Conservation (phyloP, 2,329 filamentous ascomycete genomes). For the Fusarium staphyleae region DNA sequence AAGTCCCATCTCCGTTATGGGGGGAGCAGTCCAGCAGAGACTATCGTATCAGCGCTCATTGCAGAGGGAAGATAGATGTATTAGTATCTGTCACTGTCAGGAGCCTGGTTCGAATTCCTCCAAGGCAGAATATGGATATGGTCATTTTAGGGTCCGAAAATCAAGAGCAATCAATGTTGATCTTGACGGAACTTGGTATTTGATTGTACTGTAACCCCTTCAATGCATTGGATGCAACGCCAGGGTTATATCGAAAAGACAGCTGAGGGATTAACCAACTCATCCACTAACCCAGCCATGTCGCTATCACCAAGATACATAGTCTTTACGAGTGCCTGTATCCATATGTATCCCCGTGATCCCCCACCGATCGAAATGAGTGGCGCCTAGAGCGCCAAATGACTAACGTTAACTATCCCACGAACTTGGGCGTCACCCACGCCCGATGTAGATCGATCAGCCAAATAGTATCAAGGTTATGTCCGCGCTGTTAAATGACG, state of each 20-base stretch:
- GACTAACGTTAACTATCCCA: neutral
- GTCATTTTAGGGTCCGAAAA: too few species aligned
- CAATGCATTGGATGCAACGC: too few species aligned
- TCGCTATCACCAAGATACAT: neutral
- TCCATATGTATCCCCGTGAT: neutral
- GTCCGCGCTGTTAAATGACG: neutral
- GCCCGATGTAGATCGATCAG: conserved; percentile 18
- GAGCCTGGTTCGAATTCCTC: neutral
- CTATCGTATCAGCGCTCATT: neutral
- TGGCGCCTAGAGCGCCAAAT: conserved; percentile 26
- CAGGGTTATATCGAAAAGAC: too few species aligned
- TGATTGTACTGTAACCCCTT: too few species aligned
- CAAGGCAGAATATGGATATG: neutral
- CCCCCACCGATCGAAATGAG: conserved; percentile 30
- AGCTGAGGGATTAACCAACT: too few species aligned
- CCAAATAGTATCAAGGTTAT: neutral
- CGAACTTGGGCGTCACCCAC: neutral
- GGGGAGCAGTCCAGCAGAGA: neutral
- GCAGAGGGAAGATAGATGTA: neutral
- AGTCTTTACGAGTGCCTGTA: too few species aligned
- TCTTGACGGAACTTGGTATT: too few species aligned
- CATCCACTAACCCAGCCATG: too few species aligned
- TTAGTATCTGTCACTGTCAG: neutral
- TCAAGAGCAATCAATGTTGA: too few species aligned
- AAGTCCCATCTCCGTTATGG: conserved; percentile 5